A percentile compares a stretch with the other conserved stretches of the same genome.
Evolutionary conservation across 164 flowering plant species (phyloP).

Genomic region (Buxus sempervirens): DNA sequence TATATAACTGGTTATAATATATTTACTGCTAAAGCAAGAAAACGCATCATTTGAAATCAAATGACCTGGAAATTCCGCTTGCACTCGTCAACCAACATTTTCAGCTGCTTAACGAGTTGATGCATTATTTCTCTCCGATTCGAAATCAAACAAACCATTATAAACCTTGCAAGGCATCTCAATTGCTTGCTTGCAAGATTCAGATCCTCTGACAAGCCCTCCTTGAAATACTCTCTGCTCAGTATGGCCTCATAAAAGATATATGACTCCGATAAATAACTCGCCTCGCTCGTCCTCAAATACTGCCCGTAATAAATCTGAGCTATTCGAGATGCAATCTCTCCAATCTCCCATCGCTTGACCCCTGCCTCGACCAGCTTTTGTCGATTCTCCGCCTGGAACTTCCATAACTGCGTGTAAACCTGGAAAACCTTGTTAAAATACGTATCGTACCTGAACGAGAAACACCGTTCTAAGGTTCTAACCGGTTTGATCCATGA

Average conservation of each 20-base stretch:
- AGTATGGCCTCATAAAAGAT: conserved; percentile 84
- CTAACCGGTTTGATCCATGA: background rate
- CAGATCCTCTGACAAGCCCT: conserved; percentile 60
- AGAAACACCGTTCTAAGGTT: background rate
- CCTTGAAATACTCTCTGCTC: conserved; percentile 81
- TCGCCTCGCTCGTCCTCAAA: conserved; percentile 76
- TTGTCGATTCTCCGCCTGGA: conserved; percentile 86
- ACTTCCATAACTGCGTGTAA: conserved; percentile 90
- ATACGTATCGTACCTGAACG: conserved; percentile 66
- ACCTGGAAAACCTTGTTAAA: conserved; percentile 83
- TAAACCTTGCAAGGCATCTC: conserved; percentile 77
- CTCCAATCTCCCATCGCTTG: conserved; percentile 94
- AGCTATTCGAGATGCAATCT: conserved; percentile 91
- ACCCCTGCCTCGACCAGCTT: conserved; percentile 84
- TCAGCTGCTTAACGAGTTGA: conserved; percentile 65
- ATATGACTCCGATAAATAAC: conserved; percentile 71
- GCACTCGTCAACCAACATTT: conserved; percentile 70
- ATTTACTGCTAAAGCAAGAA: background rate
- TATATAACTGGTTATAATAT: no score
- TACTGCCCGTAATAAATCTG: conserved; percentile 88
- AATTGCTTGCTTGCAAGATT: conserved; percentile 76
- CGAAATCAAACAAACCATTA: conserved; percentile 73
- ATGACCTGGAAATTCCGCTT: conserved; percentile 72
- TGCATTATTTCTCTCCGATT: conserved; percentile 74
- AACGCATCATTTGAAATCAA: conserved; percentile 4